A percentile compares a stretch with the other conserved stretches of the same genome.
Evolutionary conservation across 2,329 filamentous ascomycete species (phyloP).

Genomic region (Decorospora gaudefroyi): DNA sequence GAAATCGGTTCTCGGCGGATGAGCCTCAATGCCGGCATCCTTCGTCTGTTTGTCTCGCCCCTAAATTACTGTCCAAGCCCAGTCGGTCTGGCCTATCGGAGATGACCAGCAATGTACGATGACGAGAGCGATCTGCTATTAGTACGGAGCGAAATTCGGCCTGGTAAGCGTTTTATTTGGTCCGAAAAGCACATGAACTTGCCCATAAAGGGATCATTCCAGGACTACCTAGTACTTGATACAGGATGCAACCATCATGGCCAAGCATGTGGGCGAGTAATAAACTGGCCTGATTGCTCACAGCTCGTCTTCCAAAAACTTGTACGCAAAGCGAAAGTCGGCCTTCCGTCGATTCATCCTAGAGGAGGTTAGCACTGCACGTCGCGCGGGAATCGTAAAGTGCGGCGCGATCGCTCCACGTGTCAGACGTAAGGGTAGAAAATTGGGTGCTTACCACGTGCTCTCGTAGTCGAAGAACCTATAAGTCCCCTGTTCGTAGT

Average conservation of each 20-base stretch:
- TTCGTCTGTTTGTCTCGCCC: slow-evolving; percentile 23
- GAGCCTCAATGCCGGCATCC: slow-evolving; percentile 20
- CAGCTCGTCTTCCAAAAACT: slow-evolving; percentile 94
- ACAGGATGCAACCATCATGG: slow-evolving; percentile 31
- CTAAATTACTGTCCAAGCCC: slow-evolving; percentile 13
- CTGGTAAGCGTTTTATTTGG: slow-evolving; percentile 2
- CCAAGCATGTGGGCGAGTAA: slow-evolving; percentile 9
- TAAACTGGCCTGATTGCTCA: slow-evolving; percentile 37
- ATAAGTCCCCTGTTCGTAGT: slow-evolving; percentile 98
- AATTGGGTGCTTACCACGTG: slow-evolving; percentile 71
- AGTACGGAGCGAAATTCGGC: slow-evolving; percentile 9
- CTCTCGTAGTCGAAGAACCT: slow-evolving; percentile 99
- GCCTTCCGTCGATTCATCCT: slow-evolving; percentile 99
- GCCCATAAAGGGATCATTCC: slow-evolving; percentile 30
- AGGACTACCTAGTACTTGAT: slow-evolving; percentile 45
- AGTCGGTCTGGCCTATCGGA: slow-evolving; percentile 5
- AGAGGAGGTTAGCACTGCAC: slow-evolving; percentile 30
- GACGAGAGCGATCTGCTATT: background rate
- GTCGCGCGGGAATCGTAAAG: slow-evolving; percentile 14
- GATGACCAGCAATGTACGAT: too few species aligned
- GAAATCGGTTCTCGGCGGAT: slow-evolving; percentile 12
- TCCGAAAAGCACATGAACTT: slow-evolving; percentile 28
- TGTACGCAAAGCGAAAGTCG: slow-evolving; percentile 98
- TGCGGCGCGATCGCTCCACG: slow-evolving; percentile 10
- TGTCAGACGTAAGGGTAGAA: slow-evolving; percentile 6